A percentile compares a stretch with the other conserved stretches of the same genome.
phyloP scores from a whole-genome alignment of 257 asterid species.

The Rehmannia glutinosa region DNA sequence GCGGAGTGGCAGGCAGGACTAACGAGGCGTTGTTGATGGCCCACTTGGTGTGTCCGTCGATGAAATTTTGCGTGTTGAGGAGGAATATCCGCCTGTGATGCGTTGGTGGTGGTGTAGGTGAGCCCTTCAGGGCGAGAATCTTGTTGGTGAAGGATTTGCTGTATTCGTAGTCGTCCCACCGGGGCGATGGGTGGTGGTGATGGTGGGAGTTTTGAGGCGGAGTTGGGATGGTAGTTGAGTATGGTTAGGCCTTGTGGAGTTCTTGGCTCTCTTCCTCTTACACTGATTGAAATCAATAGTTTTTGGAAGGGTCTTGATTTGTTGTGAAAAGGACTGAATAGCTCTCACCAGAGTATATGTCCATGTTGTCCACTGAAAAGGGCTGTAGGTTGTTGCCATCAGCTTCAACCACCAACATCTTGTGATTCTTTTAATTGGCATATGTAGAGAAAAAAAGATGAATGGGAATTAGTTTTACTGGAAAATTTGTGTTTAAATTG shows the following conservation, averaged over 20 bases:
- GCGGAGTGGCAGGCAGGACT: conserved; percentile 63
- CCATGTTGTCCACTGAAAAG: conserved; percentile 51
- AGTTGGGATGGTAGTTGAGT: conserved; percentile 49
- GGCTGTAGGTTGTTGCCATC: conserved; percentile 80
- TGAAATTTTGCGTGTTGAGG: conserved; percentile 58
- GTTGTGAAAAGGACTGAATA: conserved; percentile 66
- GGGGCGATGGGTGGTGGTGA: conserved; percentile 43
- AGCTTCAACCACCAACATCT: conserved; percentile 68
- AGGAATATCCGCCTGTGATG: conserved; percentile 40
- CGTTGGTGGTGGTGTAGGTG: conserved; percentile 43
- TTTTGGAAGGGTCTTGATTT: conserved; percentile 46
- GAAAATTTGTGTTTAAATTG: too few species aligned
- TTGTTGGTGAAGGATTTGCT: conserved; percentile 50
- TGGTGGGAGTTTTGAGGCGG: conserved; percentile 36
- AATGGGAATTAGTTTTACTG: too few species aligned
- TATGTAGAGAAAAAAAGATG: not conserved
- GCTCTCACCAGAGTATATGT: conserved; percentile 83
- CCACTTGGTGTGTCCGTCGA: conserved; percentile 66
- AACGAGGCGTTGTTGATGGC: conserved; percentile 72
- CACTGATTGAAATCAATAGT: conserved; percentile 58
- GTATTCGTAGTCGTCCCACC: conserved; percentile 57
- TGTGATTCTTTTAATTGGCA: conserved; percentile 47
- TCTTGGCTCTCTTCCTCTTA: conserved; percentile 66
- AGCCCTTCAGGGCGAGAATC: conserved; percentile 34
- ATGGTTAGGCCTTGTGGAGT: conserved; percentile 71